A percentile compares a stretch with the other conserved stretches of the same genome.
phyloP scores from a whole-genome alignment of 345 rosid species.

The Reutealis trisperma region DNA sequence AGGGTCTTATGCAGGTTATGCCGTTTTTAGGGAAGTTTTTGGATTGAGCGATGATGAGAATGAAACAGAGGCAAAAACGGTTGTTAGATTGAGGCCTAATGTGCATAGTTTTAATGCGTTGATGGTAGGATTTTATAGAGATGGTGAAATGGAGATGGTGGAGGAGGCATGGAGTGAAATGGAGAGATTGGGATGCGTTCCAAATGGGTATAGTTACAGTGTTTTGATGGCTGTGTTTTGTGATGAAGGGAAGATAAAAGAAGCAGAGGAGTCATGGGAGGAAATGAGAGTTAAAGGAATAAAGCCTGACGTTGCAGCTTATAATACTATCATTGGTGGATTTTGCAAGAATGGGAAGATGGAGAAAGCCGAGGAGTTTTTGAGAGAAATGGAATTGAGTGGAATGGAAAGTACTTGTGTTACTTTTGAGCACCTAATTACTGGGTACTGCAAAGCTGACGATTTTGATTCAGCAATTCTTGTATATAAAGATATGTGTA shows the following conservation, averaged over 20 bases:
- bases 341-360: slow-evolving; percentile 53
- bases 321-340: slow-evolving; percentile 71
- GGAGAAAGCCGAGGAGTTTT: slow-evolving; percentile 55
- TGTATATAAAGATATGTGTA: slow-evolving; percentile 60
- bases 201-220: slow-evolving; percentile 53
- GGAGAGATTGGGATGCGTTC: slow-evolving; percentile 44
- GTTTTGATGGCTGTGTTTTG: slow-evolving; percentile 56
- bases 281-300: slow-evolving; percentile 60
- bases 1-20: slow-evolving; percentile 51
- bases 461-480: slow-evolving; percentile 54
- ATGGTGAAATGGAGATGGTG: slow-evolving; percentile 58
- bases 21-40: slow-evolving; percentile 63
- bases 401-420: slow-evolving; percentile 46
- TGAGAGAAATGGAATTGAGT: slow-evolving; percentile 56
- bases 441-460: slow-evolving; percentile 57
- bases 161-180: slow-evolving; percentile 68
- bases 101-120: slow-evolving; percentile 63
- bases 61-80: slow-evolving; percentile 27
- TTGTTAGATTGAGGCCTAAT: slow-evolving; percentile 44
- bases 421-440: slow-evolving; percentile 63
- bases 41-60: slow-evolving; percentile 27
- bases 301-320: slow-evolving; percentile 52
- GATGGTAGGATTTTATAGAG: slow-evolving; percentile 63
- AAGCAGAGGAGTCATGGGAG: slow-evolving; percentile 65
- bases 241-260: slow-evolving; percentile 54